Evolutionary conservation across 2,329 filamentous ascomycete genomes (phyloP), one percentile per base, ranked within the genome.

Genomic region (Diaporthe citri): DNA sequence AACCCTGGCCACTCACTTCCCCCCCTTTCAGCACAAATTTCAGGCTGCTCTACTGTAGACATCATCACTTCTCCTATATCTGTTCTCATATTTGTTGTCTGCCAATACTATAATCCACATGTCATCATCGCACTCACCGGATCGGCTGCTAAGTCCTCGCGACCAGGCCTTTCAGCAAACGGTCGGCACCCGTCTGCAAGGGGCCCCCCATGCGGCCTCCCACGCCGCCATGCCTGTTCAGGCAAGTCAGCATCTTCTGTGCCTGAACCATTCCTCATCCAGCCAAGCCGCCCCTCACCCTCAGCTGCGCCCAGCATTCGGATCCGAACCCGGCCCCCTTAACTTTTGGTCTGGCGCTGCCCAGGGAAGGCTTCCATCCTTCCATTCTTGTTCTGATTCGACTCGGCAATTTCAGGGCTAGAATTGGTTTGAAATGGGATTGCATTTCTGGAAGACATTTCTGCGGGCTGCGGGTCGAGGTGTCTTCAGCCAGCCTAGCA

Each of bases 251-350:
- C n/a, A 52, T 67, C n/a, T 55, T 20, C 17, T 69, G 64, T 72
- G 15, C 71, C 71, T 72, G 71, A 64, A 72, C 71, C 41, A 46
- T 55, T 56, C 71, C 71, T 31, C 25, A 72, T 72, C 7, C 36
- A 60, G 60, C 36, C 71, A 72, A 43, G 57, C 22, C 59, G 41
- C 57, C 51, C 57, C 34, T 72, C 71, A 39, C 34, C 39, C 59
- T 70, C 59, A 60, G 57, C 48, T 64, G 48, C 70, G 46, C 56
- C 56, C 70, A 64, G 28, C 51, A 46, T 17, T 72, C 70, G 57
- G 57, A 52, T 41, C 57, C 57, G 55, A 28, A 41, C 41, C 48
- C 43, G 31, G 22, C 57, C 71, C 57, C 46, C 25, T 25, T 46
- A 39, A 46, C 28, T 34, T 17, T 51, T 25, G 48, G 48, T 41